Base-by-base conservation (phyloP, 2,329 filamentous ascomycete species). In the Hymenoscyphus repandus region DNA sequence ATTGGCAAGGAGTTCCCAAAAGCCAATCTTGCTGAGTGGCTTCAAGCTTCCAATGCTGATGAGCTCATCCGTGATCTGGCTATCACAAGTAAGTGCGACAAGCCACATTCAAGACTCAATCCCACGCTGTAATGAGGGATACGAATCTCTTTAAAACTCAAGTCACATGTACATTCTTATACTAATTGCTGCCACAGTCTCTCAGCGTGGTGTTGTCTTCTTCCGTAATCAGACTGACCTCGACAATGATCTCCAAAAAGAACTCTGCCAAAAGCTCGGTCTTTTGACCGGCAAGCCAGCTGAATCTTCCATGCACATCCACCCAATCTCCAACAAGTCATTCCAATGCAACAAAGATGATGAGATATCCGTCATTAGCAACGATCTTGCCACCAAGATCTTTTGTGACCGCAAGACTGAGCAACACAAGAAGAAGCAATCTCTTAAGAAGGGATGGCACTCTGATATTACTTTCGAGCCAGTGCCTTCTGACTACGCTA, bases 311-410 rank as follows among this genome's bases (percentile, higher is more conserved):
- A 68, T 82, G 31, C 78, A 81, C 51, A 72, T 80, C 11, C 79
- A 82, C 55, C 77, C 79, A 39, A 79, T 83, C 58, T 80, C 80
- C 0, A 64, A 55, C 43, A 74, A 53, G 37, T 53, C 51, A 31
- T 53, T 53, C 47, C 51, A 53, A 39, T 53, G 51, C 51, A 53
- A 53, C 39, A 67, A 67, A 5, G 81, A 85, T 58, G 68, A 76
- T 38, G 72, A 84, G 64, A 80, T 86, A 61, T 83, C 76, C 68
- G 76, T 78, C 52, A 86, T 85, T 60, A 79, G 74, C 45, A 82
- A 79, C 0, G 70, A 73, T 33, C 72, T 78, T 52, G 67, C 69
- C 36, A 77, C 76, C 58, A 75, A 75, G 62, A 68, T 74, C 30
- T 78, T 78, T 66, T 70, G 74, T 53, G 51, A 53, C 43, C 51